A percentile compares a stretch with the other conserved stretches of the same genome.
These are phyloP conservation scores for Prunus yedoensis DNA, from an alignment of 331 rosid genomes.

Conservation along the genomic window DNA sequence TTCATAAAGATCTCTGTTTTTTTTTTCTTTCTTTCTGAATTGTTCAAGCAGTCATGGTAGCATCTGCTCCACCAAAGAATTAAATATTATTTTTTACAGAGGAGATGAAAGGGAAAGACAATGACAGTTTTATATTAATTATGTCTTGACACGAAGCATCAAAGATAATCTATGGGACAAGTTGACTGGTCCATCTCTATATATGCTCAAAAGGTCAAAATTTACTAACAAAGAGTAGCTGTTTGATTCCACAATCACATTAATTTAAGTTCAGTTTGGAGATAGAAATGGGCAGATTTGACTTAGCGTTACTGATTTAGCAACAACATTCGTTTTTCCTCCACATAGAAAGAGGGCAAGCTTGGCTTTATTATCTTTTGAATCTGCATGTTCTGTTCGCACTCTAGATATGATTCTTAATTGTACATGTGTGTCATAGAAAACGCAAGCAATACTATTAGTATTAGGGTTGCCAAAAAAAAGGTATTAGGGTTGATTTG, in stretches of 20 bases:
- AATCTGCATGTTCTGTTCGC: too few species aligned
- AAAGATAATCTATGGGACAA: slow-evolving; percentile 5
- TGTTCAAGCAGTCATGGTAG: neutral
- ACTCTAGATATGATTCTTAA: too few species aligned
- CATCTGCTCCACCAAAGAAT: slow-evolving; percentile 22
- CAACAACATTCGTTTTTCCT: neutral
- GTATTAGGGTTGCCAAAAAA: too few species aligned
- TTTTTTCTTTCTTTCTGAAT: neutral
- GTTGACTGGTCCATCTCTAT: slow-evolving; percentile 5
- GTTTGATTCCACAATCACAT: slow-evolving; percentile 8
- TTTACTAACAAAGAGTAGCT: slow-evolving; percentile 7
- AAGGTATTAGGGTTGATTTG: too few species aligned
- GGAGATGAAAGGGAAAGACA: slow-evolving; percentile 15
- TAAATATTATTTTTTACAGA: slow-evolving; percentile 13
- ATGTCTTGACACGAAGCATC: neutral
- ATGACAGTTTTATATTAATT: neutral
- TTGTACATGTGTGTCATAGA: too few species aligned
- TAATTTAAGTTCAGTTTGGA: slow-evolving; percentile 6
- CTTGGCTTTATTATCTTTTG: neutral
- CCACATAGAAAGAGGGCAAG: neutral
- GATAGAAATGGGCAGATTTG: slow-evolving; percentile 7
- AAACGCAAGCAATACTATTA: too few species aligned
- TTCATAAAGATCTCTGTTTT: neutral
- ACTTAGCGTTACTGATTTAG: slow-evolving; percentile 2
- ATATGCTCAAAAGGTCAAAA: slow-evolving; percentile 20